Evolutionary conservation across 345 rosid genomes (phyloP).

Genomic region (Laguncularia racemosa): DNA sequence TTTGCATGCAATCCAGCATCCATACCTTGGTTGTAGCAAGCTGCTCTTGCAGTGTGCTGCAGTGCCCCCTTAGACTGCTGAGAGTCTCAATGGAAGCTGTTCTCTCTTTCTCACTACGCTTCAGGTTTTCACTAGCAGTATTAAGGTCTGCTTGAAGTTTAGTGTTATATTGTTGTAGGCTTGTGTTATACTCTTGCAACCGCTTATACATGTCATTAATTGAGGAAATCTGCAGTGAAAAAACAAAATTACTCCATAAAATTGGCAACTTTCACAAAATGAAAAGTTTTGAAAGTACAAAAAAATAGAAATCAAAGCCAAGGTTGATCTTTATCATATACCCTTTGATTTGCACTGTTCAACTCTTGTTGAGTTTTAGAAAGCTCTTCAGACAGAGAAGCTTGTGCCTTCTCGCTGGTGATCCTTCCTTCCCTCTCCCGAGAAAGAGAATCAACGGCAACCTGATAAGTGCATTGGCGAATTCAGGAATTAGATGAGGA

Average conservation of each 20-base stretch:
- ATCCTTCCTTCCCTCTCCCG: constrained; percentile 74
- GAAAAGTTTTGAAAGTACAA: not conserved
- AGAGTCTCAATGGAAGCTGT: constrained; percentile 70
- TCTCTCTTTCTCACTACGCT: constrained; percentile 82
- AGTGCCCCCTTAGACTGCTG: constrained; percentile 66
- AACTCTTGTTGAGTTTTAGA: constrained; percentile 80
- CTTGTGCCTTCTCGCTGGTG: constrained; percentile 56
- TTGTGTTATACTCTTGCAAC: constrained; percentile 86
- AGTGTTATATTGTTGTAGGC: constrained; percentile 87
- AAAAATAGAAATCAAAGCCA: not conserved
- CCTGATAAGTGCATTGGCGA: constrained; percentile 29
- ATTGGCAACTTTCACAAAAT: not conserved
- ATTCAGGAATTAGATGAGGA: constrained; percentile 6
- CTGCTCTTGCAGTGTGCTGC: constrained; percentile 68
- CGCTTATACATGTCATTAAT: constrained; percentile 94
- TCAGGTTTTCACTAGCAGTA: constrained; percentile 64
- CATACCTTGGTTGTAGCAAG: constrained; percentile 64
- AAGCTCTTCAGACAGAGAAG: constrained; percentile 73
- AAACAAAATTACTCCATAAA: not conserved
- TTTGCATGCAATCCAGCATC: not conserved
- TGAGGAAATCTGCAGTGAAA: constrained; percentile 59
- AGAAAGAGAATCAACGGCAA: constrained; percentile 65
- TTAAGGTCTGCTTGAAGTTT: constrained; percentile 95
- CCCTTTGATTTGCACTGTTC: constrained; percentile 89
- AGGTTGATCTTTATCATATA: constrained; percentile 24